Conservation (phyloP, 306 rosid species). For the Quercus mongolica region DNA sequence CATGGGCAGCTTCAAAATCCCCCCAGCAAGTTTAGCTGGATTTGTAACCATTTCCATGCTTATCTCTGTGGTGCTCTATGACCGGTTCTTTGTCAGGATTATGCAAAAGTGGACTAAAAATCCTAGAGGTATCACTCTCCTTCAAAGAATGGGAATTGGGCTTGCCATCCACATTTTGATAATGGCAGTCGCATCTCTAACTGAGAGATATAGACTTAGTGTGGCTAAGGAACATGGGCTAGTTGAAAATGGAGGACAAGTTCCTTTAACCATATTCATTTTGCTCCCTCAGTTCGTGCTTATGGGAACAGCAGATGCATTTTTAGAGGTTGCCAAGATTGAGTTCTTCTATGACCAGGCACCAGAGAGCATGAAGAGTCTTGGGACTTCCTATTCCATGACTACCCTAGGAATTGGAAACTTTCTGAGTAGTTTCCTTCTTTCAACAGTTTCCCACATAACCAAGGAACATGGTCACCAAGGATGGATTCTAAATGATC, state of each 20-base stretch:
- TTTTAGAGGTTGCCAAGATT: constrained; percentile 69
- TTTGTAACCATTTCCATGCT: constrained; percentile 83
- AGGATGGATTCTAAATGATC: constrained; percentile 83
- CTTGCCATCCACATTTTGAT: constrained; percentile 63
- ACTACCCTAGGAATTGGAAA: constrained; percentile 80
- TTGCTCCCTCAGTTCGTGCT: constrained; percentile 80
- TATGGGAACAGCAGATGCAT: constrained; percentile 79
- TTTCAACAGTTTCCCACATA: constrained; percentile 59
- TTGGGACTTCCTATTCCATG: constrained; percentile 71
- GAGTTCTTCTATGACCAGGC: constrained; percentile 96
- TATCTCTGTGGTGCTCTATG: constrained; percentile 69
- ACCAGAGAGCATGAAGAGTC: constrained; percentile 83
- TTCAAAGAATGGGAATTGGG: constrained; percentile 84
- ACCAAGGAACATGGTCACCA: constrained; percentile 49
- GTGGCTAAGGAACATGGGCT: constrained; percentile 44
- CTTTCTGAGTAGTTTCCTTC: constrained; percentile 73
- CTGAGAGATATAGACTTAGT: constrained; percentile 60
- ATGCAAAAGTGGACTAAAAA: constrained; percentile 57
- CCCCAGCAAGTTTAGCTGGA: constrained; percentile 70
- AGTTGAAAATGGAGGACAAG: constrained; percentile 37
- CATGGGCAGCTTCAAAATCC: constrained; percentile 64
- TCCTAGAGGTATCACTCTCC: constrained; percentile 83
- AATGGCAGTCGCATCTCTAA: constrained; percentile 59
- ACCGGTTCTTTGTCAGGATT: constrained; percentile 63
- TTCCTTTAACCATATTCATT: constrained; percentile 74